Evolutionary conservation across 768 basidiomycete genomes (phyloP).

Genomic region (Pulveroboletus ravenelii): DNA sequence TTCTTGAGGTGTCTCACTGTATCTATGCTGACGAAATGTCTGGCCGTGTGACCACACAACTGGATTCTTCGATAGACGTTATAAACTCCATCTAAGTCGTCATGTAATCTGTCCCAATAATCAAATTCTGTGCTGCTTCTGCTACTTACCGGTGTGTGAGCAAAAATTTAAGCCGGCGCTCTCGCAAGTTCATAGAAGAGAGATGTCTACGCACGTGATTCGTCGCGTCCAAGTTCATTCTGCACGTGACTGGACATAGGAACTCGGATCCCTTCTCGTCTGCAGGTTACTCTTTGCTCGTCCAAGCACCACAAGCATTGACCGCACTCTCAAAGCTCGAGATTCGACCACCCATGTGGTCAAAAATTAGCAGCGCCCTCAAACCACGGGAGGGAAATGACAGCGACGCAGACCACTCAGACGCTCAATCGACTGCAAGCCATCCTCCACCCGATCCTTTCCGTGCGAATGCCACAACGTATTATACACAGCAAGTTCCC

Average conservation of each 20-base stretch:
- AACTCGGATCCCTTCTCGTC: not conserved
- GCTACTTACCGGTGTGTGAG: too few relatives aligned
- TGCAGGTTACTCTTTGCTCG: not conserved
- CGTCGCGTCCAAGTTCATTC: conserved; percentile 26
- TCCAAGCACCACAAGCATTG: not conserved
- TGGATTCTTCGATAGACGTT: too few relatives aligned
- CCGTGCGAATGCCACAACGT: conserved; percentile 65
- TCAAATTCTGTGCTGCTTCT: too few relatives aligned
- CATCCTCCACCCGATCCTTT: conserved; percentile 66
- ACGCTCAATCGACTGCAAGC: conserved; percentile 25
- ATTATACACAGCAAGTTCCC: conserved; percentile 72
- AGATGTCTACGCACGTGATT: conserved; percentile 20
- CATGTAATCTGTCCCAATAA: too few relatives aligned
- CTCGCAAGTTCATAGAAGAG: too few relatives aligned
- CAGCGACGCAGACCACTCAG: conserved; percentile 17
- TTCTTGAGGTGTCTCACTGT: too few relatives aligned
- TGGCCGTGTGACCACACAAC: too few relatives aligned
- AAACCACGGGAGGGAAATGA: conserved; percentile 36
- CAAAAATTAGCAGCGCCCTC: conserved; percentile 54
- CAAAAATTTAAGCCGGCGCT: too few relatives aligned
- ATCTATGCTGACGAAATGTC: too few relatives aligned
- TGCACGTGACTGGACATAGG: conserved; percentile 22
- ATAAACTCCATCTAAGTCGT: too few relatives aligned
- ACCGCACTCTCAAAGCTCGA: not conserved
- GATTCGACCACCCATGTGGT: conserved; percentile 46